Conservation (phyloP, 208 protist species). For the Trichomonas vaginalis region DNA sequence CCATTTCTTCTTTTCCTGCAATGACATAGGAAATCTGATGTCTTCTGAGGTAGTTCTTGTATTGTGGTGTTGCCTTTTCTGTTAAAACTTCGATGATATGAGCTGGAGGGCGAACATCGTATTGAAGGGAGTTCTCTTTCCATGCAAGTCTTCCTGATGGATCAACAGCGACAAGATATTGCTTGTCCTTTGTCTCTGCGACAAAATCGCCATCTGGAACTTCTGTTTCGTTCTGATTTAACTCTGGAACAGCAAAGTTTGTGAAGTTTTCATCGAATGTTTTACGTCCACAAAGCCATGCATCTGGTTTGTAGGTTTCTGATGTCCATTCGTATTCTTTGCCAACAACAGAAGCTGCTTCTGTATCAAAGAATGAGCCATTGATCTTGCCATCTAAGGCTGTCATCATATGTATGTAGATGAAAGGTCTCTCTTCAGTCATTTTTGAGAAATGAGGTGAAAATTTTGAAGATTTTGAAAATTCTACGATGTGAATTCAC, state of each 20-base stretch:
- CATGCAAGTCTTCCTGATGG: not conserved
- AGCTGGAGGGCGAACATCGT: not conserved
- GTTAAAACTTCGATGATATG: not conserved
- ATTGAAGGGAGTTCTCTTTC: not conserved
- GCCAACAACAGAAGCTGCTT: not conserved
- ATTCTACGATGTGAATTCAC: too few species aligned
- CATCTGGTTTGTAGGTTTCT: not conserved
- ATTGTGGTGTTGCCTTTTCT: not conserved
- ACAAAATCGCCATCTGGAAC: not conserved
- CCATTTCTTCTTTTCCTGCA: not conserved
- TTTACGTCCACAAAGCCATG: not conserved
- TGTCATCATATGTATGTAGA: not conserved
- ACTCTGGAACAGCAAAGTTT: not conserved
- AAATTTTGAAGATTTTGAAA: too few species aligned
- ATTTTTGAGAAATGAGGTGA: too few species aligned
- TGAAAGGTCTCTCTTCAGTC: not conserved
- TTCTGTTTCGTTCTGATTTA: not conserved
- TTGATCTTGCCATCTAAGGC: not conserved
- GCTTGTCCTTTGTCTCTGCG: not conserved
- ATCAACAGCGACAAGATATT: not conserved
- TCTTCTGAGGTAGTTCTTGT: not conserved
- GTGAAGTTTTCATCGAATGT: not conserved
- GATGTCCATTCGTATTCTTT: not conserved
- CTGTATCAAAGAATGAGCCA: not conserved
- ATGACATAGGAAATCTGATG: not conserved